These are phyloP conservation scores for Ceratobasidium sp. DNA, from an alignment of 1,284 basidiomycete species.

Conservation along the genomic window DNA sequence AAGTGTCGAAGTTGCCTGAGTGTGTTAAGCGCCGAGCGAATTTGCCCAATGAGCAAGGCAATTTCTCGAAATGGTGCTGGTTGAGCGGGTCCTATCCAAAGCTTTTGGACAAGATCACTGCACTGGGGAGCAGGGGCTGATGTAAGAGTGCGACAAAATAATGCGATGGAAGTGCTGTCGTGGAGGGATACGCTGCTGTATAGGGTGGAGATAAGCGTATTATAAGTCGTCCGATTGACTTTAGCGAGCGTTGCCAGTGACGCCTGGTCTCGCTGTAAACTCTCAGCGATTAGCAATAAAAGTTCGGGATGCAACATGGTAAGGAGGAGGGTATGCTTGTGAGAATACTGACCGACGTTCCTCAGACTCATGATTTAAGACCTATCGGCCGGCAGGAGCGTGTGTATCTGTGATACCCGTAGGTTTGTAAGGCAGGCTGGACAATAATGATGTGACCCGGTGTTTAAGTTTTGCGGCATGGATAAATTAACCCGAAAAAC, in stretches of 20 bases:
- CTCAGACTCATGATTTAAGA: too few species aligned
- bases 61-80: neutral
- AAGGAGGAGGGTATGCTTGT: too few species aligned
- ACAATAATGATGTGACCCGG: too few species aligned
- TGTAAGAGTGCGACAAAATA: constrained; percentile 1
- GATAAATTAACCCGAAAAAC: too few species aligned
- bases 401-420: too few species aligned
- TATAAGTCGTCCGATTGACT: neutral
- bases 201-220: neutral
- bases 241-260: neutral
- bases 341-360: too few species aligned
- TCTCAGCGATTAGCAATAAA: neutral
- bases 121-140: neutral
- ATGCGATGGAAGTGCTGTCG: neutral
- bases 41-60: neutral
- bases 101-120: constrained; percentile 3
- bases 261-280: neutral
- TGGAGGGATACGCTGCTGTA: neutral
- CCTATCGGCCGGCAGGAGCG: too few species aligned
- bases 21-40: neutral
- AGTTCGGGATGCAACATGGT: neutral
- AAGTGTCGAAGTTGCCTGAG: neutral
- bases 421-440: too few species aligned
- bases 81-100: constrained; percentile 1
- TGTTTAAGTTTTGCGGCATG: too few species aligned